Conservation (phyloP, 1,284 basidiomycete species). For the Malassezia furfur region DNA sequence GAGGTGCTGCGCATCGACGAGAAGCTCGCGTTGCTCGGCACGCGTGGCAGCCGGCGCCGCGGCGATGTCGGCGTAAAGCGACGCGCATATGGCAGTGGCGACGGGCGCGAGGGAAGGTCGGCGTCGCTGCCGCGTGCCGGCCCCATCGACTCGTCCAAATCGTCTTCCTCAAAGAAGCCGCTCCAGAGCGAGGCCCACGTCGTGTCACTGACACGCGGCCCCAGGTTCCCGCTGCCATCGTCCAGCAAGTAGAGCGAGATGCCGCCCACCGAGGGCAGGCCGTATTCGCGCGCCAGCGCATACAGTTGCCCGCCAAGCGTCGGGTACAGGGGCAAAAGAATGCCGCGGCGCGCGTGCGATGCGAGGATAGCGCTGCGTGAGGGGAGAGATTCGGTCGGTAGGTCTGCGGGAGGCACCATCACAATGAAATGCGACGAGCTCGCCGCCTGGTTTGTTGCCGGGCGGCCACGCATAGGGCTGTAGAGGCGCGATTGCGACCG, state of each 20-base stretch:
- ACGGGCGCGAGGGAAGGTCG: neutral
- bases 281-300: constrained; percentile 45
- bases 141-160: neutral
- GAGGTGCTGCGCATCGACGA: constrained; percentile 1
- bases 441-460: neutral
- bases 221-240: constrained; percentile 37
- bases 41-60: constrained; percentile 4
- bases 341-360: constrained; percentile 27
- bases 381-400: constrained; percentile 12
- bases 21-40: constrained; percentile 12
- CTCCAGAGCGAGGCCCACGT: constrained; percentile 42
- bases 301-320: constrained; percentile 44
- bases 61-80: neutral
- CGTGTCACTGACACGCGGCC: constrained; percentile 38
- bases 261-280: constrained; percentile 40
- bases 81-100: constrained; percentile 14
- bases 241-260: constrained; percentile 38
- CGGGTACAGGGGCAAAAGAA: constrained; percentile 40
- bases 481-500: constrained; percentile 13
- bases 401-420: constrained; percentile 16
- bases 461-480: neutral
- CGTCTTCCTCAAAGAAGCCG: constrained; percentile 29
- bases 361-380: constrained; percentile 8
- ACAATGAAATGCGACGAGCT: constrained; percentile 15
- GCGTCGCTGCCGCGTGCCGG: neutral